Conservation (phyloP, 139 green algal genomes). For the Chlamydomonas schloesseri region DNA sequence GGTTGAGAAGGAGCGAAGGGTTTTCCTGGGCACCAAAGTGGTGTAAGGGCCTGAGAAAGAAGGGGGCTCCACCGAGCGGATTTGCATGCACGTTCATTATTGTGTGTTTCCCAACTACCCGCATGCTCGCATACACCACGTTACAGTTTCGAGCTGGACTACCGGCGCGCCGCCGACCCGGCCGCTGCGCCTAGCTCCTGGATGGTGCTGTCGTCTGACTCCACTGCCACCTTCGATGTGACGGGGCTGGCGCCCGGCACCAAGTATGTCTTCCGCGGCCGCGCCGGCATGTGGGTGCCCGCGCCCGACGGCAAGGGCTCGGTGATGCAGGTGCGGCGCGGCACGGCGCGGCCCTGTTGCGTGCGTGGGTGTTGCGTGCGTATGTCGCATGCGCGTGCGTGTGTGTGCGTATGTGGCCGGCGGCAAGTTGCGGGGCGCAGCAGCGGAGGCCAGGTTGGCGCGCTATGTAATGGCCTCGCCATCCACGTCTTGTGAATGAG, state of each 20-base stretch:
- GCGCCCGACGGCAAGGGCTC: not conserved
- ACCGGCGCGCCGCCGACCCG: not conserved
- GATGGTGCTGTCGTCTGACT: constrained; percentile 4
- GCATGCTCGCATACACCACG: no score
- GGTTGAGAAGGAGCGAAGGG: not conserved
- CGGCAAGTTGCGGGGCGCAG: no score
- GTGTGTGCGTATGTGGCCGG: no score
- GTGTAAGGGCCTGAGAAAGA: not conserved
- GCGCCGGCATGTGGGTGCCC: not conserved
- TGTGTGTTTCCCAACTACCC: no score
- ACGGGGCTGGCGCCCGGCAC: constrained; percentile 8
- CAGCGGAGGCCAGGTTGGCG: not conserved
- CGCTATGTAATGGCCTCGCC: not conserved
- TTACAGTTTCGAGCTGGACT: constrained; percentile 45
- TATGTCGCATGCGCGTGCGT: no score
- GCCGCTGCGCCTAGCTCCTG: not conserved
- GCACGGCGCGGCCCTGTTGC: no score
- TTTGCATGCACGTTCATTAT: no score
- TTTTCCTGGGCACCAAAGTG: no score
- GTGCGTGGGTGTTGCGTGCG: not conserved
- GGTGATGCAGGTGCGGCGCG: constrained; percentile 5
- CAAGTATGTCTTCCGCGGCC: constrained; percentile 39
- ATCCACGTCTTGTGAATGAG: no score
- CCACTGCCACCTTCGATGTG: constrained; percentile 28
- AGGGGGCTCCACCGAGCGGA: no score